Conservation (phyloP, 1,139 yeast species). For the Arxiozyma telluris region DNA sequence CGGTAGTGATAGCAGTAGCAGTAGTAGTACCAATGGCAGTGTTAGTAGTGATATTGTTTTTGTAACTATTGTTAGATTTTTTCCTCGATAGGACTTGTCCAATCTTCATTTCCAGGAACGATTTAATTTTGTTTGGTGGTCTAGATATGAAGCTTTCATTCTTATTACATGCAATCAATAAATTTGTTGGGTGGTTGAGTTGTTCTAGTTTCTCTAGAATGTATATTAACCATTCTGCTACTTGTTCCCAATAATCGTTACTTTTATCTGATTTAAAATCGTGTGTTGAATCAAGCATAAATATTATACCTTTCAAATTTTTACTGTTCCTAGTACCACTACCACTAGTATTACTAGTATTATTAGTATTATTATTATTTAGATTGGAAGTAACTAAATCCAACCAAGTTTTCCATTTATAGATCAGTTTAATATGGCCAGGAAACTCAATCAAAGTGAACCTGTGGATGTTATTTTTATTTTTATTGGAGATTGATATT, state of each 20-base stretch:
- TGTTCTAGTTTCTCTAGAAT: conserved; percentile 48
- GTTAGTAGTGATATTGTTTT: not conserved
- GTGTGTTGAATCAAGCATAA: conserved; percentile 57
- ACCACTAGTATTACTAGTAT: too few relatives aligned
- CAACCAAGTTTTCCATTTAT: conserved; percentile 31
- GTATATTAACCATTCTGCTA: conserved; percentile 48
- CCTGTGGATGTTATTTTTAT: conserved; percentile 10
- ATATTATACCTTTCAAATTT: conserved; percentile 52
- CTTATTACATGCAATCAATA: conserved; percentile 73
- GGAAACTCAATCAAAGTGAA: conserved; percentile 56
- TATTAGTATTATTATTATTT: conserved; percentile 8
- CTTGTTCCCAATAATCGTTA: conserved; percentile 33
- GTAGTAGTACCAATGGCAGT: too few relatives aligned
- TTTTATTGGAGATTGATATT: conserved; percentile 33
- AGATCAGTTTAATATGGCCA: conserved; percentile 69
- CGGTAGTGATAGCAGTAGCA: too few relatives aligned
- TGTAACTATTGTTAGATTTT: conserved; percentile 8
- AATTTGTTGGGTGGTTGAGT: conserved; percentile 46
- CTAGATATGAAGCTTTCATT: conserved; percentile 75
- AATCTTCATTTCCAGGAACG: conserved; percentile 55
- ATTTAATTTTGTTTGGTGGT: conserved; percentile 52
- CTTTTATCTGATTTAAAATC: conserved; percentile 27
- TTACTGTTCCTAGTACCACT: conserved; percentile 9
- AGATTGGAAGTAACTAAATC: conserved; percentile 37
- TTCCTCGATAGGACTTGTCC: conserved; percentile 32